Conservation (phyloP, 1,284 basidiomycete species). For the Sporisorium exsertum region DNA sequence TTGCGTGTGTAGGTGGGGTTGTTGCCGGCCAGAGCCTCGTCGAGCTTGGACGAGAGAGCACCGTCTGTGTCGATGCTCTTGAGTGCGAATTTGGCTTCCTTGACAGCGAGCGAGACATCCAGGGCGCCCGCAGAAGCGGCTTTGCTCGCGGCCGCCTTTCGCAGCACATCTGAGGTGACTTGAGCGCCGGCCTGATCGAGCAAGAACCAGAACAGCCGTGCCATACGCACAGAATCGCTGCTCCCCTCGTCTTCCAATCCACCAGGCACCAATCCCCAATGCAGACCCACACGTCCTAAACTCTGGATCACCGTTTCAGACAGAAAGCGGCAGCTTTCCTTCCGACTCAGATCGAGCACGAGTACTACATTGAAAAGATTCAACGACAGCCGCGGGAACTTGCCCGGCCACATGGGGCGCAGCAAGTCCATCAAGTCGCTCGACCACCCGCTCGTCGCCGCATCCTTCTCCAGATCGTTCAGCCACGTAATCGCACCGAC, state of each 20-base stretch:
- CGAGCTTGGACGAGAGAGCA: constrained; percentile 16
- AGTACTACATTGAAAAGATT: constrained; percentile 66
- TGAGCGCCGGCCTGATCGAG: constrained; percentile 39
- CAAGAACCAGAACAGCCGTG: constrained; percentile 56
- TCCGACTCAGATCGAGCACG: constrained; percentile 55
- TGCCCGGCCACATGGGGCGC: constrained; percentile 59
- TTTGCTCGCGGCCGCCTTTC: constrained; percentile 22
- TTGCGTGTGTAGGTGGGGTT: constrained; percentile 11
- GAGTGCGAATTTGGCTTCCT: constrained; percentile 45
- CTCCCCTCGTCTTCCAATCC: constrained; percentile 44
- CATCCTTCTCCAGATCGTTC: constrained; percentile 90
- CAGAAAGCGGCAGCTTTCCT: constrained; percentile 52
- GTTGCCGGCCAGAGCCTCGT: constrained; percentile 14
- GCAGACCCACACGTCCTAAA: constrained; percentile 52
- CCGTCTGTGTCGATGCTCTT: constrained; percentile 16
- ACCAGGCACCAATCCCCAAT: constrained; percentile 62
- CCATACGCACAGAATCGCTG: constrained; percentile 34
- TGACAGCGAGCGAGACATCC: constrained; percentile 33
- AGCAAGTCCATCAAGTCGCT: constrained; percentile 47
- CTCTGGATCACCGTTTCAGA: constrained; percentile 52
- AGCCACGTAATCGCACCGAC: constrained; percentile 80
- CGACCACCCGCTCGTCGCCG: constrained; percentile 47
- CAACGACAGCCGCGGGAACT: constrained; percentile 55
- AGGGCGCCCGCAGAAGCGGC: constrained; percentile 14
- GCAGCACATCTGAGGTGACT: constrained; percentile 39